Percentiles rank a stretch among this genome's conserved stretches.
Conservation (phyloP, 164 flowering plant genomes). For the Umbilicus rupestris region DNA sequence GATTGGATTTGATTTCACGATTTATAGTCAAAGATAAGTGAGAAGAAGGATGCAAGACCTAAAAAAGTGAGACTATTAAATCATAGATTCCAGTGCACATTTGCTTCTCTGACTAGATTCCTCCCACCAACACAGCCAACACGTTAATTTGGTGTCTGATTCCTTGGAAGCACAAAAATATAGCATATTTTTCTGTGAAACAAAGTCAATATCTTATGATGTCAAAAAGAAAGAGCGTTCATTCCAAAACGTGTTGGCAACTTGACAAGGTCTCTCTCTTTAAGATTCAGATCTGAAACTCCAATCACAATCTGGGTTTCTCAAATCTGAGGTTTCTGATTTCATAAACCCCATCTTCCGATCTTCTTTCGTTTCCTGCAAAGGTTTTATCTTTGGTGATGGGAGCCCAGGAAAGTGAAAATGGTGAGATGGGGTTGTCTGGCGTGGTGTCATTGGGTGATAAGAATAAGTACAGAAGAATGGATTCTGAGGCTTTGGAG, state of each 20-base stretch:
- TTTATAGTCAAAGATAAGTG: too few relatives aligned
- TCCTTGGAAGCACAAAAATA: neutral
- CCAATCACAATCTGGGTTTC: neutral
- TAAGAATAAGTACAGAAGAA: constrained; percentile 52
- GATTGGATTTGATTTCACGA: too few relatives aligned
- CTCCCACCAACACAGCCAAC: too few relatives aligned
- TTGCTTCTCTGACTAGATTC: too few relatives aligned
- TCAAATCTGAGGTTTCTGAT: neutral
- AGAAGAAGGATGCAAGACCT: too few relatives aligned
- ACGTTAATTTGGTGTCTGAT: too few relatives aligned
- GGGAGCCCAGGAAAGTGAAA: constrained; percentile 40
- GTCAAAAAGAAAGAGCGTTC: neutral
- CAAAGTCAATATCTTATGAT: neutral
- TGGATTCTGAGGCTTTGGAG: constrained; percentile 37
- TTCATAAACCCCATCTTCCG: neutral
- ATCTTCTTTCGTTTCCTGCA: too few relatives aligned
- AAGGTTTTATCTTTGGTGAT: neutral
- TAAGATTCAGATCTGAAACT: neutral
- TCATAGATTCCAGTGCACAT: too few relatives aligned
- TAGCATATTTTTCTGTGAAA: neutral
- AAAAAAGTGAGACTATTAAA: too few relatives aligned
- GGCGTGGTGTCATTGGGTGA: constrained; percentile 29
- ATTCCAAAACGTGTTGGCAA: neutral
- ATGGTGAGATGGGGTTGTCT: constrained; percentile 31
- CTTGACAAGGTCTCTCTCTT: neutral